These are phyloP conservation scores for Melanomma pulvis-pyrius DNA, from an alignment of 495 filamentous ascomycete genomes.

Conservation along the genomic window DNA sequence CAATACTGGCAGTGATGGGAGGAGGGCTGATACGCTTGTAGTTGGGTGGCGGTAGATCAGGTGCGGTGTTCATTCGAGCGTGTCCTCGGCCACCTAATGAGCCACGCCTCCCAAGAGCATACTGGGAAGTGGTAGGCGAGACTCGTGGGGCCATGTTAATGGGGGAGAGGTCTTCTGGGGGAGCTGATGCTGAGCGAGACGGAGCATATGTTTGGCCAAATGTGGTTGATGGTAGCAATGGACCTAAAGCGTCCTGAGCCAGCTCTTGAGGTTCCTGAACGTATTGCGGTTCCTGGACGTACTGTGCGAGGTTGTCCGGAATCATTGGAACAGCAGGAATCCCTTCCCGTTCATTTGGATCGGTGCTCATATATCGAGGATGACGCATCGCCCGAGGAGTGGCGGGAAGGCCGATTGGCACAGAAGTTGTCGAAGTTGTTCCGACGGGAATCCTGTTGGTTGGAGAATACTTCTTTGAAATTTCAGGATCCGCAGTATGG, in stretches of 20 bases:
- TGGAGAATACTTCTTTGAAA: slow-evolving; percentile 33
- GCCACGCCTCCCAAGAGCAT: slow-evolving; percentile 26
- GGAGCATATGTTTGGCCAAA: slow-evolving; percentile 32
- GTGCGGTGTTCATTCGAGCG: slow-evolving; percentile 30
- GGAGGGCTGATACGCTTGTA: slow-evolving; percentile 35
- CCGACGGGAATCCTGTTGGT: slow-evolving; percentile 25
- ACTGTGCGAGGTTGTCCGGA: slow-evolving; percentile 50
- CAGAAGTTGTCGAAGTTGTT: slow-evolving; percentile 40
- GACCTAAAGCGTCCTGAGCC: slow-evolving; percentile 36
- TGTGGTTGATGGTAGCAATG: slow-evolving; percentile 39
- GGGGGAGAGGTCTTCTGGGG: slow-evolving; percentile 39
- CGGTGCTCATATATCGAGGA: slow-evolving; percentile 60
- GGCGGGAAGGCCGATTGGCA: slow-evolving; percentile 70
- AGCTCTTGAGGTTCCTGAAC: slow-evolving; percentile 1
- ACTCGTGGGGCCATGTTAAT: slow-evolving; percentile 8
- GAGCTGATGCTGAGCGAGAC: slow-evolving; percentile 45
- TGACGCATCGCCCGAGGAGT: slow-evolving; percentile 86
- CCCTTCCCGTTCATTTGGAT: slow-evolving; percentile 57
- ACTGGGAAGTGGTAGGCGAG: slow-evolving; percentile 27
- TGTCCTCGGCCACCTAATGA: slow-evolving; percentile 36
- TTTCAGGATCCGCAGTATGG: slow-evolving; percentile 38
- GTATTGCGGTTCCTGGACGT: neutral
- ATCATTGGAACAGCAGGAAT: slow-evolving; percentile 69
- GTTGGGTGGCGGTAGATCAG: slow-evolving; percentile 28
- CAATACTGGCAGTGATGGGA: slow-evolving; percentile 56